Conservation (phyloP, 2,329 filamentous ascomycete species). For the Aspergillus oerlinghausenensis region DNA sequence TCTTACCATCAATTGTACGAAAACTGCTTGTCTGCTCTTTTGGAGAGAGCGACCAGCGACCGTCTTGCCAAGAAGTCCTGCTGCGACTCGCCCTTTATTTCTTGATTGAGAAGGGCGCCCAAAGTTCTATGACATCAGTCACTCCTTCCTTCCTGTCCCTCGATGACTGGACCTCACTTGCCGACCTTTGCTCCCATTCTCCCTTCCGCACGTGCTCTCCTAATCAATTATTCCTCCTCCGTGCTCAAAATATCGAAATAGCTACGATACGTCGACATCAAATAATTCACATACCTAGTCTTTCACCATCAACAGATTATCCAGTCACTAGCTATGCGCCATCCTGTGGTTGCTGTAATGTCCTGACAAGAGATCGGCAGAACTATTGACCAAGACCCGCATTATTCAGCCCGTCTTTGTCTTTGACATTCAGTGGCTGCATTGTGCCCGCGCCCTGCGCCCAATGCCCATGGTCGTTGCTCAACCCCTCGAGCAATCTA, state of each 20-base stretch:
- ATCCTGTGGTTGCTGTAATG: conserved; percentile 1
- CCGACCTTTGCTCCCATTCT: background rate
- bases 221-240: background rate
- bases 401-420: background rate
- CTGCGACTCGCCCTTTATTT: conserved; percentile 16
- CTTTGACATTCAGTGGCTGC: background rate
- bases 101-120: too few species aligned
- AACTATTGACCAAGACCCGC: conserved; percentile 11
- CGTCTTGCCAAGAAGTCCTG: conserved; percentile 13
- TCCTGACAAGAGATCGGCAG: conserved; percentile 11
- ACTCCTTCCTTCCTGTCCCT: background rate
- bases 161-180: too few species aligned
- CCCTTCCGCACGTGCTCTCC: background rate
- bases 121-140: conserved; percentile 13
- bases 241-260: background rate
- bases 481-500: background rate
- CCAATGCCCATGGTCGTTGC: background rate
- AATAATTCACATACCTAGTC: background rate
- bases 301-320: background rate
- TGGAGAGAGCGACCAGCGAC: too few species aligned
- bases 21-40: too few species aligned
- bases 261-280: background rate
- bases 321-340: background rate
- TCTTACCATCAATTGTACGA: conserved; percentile 13
- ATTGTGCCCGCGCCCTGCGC: too few species aligned